Base-by-base conservation (phyloP, 2,329 filamentous ascomycete species). In the Sporothrix schenckii region DNA sequence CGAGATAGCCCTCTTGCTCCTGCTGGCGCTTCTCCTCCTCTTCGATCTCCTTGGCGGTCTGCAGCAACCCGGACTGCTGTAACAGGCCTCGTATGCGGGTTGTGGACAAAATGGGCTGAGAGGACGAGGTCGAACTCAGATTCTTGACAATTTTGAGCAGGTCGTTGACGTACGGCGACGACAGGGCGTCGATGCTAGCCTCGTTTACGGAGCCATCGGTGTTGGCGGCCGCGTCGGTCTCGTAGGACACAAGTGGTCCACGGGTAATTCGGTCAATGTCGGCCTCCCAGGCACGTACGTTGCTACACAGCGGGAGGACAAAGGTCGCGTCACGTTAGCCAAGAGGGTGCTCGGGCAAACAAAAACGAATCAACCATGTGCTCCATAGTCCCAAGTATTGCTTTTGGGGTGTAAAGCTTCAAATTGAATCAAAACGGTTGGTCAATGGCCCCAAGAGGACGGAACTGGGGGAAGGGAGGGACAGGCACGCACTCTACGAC, bases 71-170 rank as follows among this genome's bases (percentile, higher is more conserved):
- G 1, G 91, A 90, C 76, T 89, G 86, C 10, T 84, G 80, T 50
- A 97, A 83, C 44, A 93, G 81, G 16, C 80, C 79, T 71, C 84
- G 84, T 71, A 97, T 87, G 30, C 85, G 85, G 69, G 82, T 80
- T 27, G 87, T 79, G 2, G 87, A 81, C n/a, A 93, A 80, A 7
- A 92, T 81, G 44, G 88, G 82, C 68, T 86, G 85, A 5, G 89
- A 87, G 2, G 88, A 87, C 0, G 90, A 87, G 2, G 88, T 88
- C 4, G 90, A 88, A 24, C 92, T 94, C 16, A 97, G 81, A 2
- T 88, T 83, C 78, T 90, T 90, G 76, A 92, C 87, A 69, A 93
- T 86, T 70, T 81, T 82, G 74, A 93, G 86, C 52, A 96, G 81
- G 68, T 89, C 84, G 78, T 87, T 81, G 74, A 90, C 81, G 67